Evolutionary conservation across 2,329 filamentous ascomycete species (phyloP).

Genomic region (Coniochaeta hoffmannii): DNA sequence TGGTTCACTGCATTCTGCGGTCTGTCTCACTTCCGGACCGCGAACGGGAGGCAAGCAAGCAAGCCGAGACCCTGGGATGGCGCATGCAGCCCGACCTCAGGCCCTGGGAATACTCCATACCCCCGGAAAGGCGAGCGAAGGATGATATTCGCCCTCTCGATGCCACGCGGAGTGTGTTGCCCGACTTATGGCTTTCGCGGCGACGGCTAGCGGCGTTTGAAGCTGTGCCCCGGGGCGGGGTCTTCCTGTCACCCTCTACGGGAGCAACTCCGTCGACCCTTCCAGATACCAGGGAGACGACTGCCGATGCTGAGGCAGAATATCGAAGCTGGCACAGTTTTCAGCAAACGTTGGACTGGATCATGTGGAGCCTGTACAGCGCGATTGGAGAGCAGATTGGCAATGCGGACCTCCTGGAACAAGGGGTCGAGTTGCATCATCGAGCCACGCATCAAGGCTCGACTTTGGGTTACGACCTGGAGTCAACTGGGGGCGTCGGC

Average conservation of each 20-base stretch:
- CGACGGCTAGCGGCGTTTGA: no score
- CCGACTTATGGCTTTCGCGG: no score
- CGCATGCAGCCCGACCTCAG: background rate
- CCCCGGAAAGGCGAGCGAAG: no score
- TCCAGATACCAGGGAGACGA: no score
- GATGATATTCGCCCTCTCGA: no score
- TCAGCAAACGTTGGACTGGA: background rate
- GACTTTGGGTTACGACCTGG: background rate
- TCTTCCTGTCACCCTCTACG: background rate
- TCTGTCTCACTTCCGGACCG: slow-evolving; percentile 2
- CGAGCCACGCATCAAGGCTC: background rate
- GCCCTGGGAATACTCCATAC: background rate
- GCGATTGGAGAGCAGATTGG: background rate
- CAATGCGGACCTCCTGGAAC: background rate
- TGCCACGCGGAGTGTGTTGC: no score
- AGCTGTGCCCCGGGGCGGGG: background rate
- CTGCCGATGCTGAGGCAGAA: background rate
- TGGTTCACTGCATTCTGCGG: slow-evolving; percentile 30
- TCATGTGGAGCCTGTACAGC: background rate
- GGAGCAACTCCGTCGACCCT: no score
- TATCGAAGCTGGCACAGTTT: background rate
- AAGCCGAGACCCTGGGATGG: background rate
- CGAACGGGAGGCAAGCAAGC: background rate
- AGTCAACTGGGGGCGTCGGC: background rate
- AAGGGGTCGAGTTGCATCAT: background rate